Evolutionary conservation across 1,284 basidiomycete genomes (phyloP), one percentile per base, ranked within the genome.

Genomic region (Cerrena zonata): DNA sequence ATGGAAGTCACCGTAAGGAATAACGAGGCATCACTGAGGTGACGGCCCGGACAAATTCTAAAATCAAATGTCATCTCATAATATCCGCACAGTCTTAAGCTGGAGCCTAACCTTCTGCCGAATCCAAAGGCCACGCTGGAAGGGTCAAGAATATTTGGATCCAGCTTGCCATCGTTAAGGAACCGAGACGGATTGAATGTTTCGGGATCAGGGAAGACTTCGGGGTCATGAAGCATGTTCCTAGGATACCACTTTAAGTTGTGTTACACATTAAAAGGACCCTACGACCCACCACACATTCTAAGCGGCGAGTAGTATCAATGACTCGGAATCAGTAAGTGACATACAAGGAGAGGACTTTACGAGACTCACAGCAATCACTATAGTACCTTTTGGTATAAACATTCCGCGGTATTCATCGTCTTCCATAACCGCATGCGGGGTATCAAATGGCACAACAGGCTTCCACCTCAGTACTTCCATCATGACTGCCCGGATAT

Each of bases 381-480:
- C 39, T 5, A 47, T 46, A 2, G 59, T 27, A 21, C 59, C 60
- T 25, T 51, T 51, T 13, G 60, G 64, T 19, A 65, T 62, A 24
- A 52, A 53, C 40, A 58, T 61, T 2, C 60, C 64, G 12, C 56
- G 49, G 47, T 63, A 64, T n/a, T 52, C 48, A 39, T 59, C 55
- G 39, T 59, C 59, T 21, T 47, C 5, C 7, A 43, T 27, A 18
- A 43, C 19, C 4, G 24, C 43, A 46, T 26, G 51, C 18, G 37
- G 24, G 4, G 51, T 12, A n/a, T 27, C 45, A 18, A 21, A 30
- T 7, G 44, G 34, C 2, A 30, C 5, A 11, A 23, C 13, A 11
- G 27, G 3, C 22, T 21, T 2, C n/a, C 36, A 45, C 15, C 51
- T 26, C 25, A 53, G 39, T 15, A 39, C 13, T 30, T 53, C 51